phyloP scores from a whole-genome alignment of 1,284 basidiomycete species.

The Puccinia coronata region DNA sequence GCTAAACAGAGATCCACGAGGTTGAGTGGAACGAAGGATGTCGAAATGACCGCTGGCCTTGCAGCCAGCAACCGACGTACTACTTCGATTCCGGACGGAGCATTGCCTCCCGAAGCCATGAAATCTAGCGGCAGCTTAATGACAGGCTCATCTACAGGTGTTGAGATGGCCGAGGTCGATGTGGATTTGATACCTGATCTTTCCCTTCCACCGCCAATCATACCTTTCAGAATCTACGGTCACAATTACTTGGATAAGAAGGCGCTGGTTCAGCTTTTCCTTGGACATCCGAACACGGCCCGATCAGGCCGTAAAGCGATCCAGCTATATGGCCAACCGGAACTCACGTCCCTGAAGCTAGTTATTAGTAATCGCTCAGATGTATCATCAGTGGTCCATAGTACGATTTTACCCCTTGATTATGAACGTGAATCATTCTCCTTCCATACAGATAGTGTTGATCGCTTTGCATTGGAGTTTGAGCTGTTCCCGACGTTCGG shows the following conservation, averaged over 20 bases:
- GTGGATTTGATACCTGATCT: constrained; percentile 87
- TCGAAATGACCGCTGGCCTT: not conserved
- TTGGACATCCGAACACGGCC: constrained; percentile 67
- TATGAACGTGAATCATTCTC: constrained; percentile 79
- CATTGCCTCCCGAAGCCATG: not conserved
- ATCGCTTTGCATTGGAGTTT: constrained; percentile 80
- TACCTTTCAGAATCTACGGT: constrained; percentile 68
- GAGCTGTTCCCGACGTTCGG: constrained; percentile 98
- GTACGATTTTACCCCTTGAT: constrained; percentile 78
- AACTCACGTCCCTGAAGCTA: constrained; percentile 77
- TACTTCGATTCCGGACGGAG: not conserved
- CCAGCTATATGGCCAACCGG: constrained; percentile 62
- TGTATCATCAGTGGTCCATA: constrained; percentile 80
- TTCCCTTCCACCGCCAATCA: constrained; percentile 94
- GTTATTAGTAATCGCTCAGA: constrained; percentile 84
- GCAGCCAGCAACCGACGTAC: not conserved
- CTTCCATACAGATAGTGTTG: constrained; percentile 79
- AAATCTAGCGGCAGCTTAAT: constrained; percentile 32
- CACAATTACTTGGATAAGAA: constrained; percentile 72
- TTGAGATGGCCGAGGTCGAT: constrained; percentile 58
- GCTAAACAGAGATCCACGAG: constrained; percentile 61
- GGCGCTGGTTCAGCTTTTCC: constrained; percentile 80
- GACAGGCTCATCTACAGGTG: constrained; percentile 30
- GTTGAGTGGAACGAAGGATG: not conserved
- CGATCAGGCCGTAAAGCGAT: constrained; percentile 49